Evolutionary conservation across 1,284 basidiomycete genomes (phyloP), one percentile per base, ranked within the genome.

Genomic region (Pseudozyma tsukubaensis): DNA sequence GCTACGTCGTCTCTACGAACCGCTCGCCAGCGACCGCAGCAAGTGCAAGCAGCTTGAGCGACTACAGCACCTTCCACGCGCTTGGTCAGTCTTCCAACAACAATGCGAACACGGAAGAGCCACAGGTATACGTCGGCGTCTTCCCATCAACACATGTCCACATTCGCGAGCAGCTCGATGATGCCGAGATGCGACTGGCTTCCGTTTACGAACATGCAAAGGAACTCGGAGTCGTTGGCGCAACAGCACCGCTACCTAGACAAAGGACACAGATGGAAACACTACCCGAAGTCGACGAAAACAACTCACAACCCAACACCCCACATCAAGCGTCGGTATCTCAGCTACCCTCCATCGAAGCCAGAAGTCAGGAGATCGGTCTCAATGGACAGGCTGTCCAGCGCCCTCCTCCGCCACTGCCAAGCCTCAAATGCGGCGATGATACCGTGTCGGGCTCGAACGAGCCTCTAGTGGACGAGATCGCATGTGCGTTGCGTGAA

Each of bases 381-480:
- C 42, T 37, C 32, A 73, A 76, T 18, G 74, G 74, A 1, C 66
- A 77, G 34, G 32, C 67, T n/a, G 62, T 71, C 4, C 52, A 76
- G n/a, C 65, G 64, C 19, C 92, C 92, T 3, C 87, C 93, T 9
- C 95, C 95, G 3, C 95, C 95, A 2, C 89, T 97, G 50, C 95
- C 96, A 2, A 93, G 92, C 12, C 89, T 98, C 53, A 95, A 94
- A 69, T 77, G 75, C 45, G 76, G 77, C 40, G 80, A 82, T 47
- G 80, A 78, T 48, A 82, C 80, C 5, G 18, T 50, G 8, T 71
- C 73, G 21, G 80, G 80, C n/a, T 58, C 50, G 6, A 42, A 53
- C 34, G 94, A 97, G 83, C 96, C 95, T 1, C 91, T 98, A 79
- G 90, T 98, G 55, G 96, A 99, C 85, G 96, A 99, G 86, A 97